A percentile compares a stretch with the other conserved stretches of the same genome.
Evolutionary conservation across 345 rosid genomes (phyloP).

Genomic region (Linum lewisii): DNA sequence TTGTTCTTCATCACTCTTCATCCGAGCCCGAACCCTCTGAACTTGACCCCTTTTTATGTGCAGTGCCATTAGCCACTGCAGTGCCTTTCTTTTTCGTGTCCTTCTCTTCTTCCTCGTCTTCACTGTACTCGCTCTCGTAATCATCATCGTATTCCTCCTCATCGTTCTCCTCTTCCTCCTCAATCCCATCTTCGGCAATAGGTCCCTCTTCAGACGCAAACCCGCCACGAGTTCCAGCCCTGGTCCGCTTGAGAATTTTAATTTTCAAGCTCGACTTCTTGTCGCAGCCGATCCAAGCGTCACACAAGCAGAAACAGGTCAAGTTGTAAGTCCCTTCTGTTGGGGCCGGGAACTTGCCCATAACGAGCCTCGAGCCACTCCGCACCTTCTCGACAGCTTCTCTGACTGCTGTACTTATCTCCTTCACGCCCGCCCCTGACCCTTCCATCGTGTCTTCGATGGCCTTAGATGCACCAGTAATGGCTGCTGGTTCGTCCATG

Average conservation of each 20-base stretch:
- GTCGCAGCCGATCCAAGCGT: constrained; percentile 96
- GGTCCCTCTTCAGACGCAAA: constrained; percentile 58
- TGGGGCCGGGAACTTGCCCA: constrained; percentile 88
- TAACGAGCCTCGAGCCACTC: constrained; percentile 69
- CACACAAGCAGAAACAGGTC: constrained; percentile 81
- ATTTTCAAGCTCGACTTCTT: constrained; percentile 52
- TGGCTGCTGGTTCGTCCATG: constrained; percentile 83
- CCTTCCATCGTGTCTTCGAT: constrained; percentile 93
- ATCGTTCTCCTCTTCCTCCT: constrained; percentile 86
- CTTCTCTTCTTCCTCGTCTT: constrained; percentile 73
- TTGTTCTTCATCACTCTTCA: constrained; percentile 39
- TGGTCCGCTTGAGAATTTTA: constrained; percentile 72
- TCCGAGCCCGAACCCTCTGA: constrained; percentile 67
- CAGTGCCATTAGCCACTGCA: constrained; percentile 46
- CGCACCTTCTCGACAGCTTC: constrained; percentile 74
- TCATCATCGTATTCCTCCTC: constrained; percentile 80
- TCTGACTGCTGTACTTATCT: constrained; percentile 53
- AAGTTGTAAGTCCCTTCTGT: constrained; percentile 78
- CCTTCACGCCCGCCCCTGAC: constrained; percentile 68
- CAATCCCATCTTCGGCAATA: constrained; percentile 66
- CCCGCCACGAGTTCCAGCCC: constrained; percentile 73
- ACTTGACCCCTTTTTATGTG: constrained; percentile 38
- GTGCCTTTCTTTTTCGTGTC: constrained; percentile 50
- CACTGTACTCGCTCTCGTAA: constrained; percentile 90
- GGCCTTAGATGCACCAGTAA: constrained; percentile 74